Evolutionary conservation across 106 monocot genomes (phyloP).

Genomic region (Vanilla planifolia): DNA sequence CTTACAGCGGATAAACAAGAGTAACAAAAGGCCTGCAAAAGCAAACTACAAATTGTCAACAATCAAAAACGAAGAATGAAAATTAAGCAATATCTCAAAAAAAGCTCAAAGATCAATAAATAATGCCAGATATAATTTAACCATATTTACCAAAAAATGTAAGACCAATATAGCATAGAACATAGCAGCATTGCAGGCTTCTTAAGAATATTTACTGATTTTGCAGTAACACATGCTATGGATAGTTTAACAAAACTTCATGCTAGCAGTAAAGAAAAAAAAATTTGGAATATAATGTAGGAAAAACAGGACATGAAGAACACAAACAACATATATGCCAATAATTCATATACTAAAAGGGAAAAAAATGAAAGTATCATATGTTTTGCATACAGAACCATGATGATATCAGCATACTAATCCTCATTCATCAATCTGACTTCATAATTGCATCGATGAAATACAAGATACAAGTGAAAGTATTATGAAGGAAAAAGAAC

Average conservation of each 20-base stretch:
- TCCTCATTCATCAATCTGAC: background rate
- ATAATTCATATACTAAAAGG: background rate
- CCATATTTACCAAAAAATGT: background rate
- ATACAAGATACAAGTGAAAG: background rate
- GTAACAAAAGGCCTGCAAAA: slow-evolving; percentile 71
- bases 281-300: background rate
- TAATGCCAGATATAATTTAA: background rate
- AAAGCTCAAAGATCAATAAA: background rate
- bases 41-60: background rate
- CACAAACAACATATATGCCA: background rate
- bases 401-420: background rate
- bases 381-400: background rate
- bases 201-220: background rate
- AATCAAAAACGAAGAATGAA: background rate
- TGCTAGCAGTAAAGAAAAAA: background rate
- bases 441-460: background rate
- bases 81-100: background rate
- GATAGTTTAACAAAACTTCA: background rate
- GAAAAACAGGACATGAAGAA: background rate
- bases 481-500: no score
- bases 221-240: slow-evolving; percentile 3
- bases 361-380: background rate
- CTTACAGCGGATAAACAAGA: slow-evolving; percentile 90
- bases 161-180: background rate
- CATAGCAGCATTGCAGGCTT: background rate